Evolutionary conservation across 1,284 basidiomycete genomes (phyloP), one percentile per base, ranked within the genome.

Genomic region (Malassezia caprae): DNA sequence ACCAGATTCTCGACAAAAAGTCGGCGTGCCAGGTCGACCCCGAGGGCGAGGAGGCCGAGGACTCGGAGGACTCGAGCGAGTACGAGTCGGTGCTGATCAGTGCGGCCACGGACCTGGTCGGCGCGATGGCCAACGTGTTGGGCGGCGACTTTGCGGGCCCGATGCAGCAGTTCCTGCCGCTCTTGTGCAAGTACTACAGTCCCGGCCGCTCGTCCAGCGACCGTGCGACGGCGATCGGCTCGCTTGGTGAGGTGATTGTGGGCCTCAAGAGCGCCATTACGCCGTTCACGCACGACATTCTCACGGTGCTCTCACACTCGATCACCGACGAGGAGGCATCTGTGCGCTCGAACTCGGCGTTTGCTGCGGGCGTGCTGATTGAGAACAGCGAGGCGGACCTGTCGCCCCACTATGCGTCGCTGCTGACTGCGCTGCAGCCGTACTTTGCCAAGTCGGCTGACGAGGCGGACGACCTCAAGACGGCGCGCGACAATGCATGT

Each of bases 11-110:
- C 44, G 87, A 94, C 56, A 78, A 81, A 53, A 81, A 71, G 61
- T 60, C 65, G 32, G 61, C 65, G 63, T 94, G 91, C 77, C 94
- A 99, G 77, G 84, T 93, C 75, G 90, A 96, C 75, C 88, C 90
- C 48, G 93, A 96, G 72, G 88, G 60, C 23, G 89, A 90, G 62
- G 80, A 80, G 5, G 87, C 88, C 48, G 84, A 84, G 59, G 84
- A 83, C 27, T 68, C 61, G 50, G 67, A 72, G 56, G 81, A 82
- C 59, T 86, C 87, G 64, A 91, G 91, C 6, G 94, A 99, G 78
- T 96, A 93, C 76, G 94, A 98, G 77, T 89, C 90, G 13, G 87
- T 93, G 40, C 81, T 99, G 56, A 87, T 98, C 74, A 88, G 88
- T 31, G 86, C 90, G 32, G 93, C 94, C 24, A 86, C 86, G 47